phyloP scores from a whole-genome alignment of 306 rosid species.

The Cajanus cajan region DNA sequence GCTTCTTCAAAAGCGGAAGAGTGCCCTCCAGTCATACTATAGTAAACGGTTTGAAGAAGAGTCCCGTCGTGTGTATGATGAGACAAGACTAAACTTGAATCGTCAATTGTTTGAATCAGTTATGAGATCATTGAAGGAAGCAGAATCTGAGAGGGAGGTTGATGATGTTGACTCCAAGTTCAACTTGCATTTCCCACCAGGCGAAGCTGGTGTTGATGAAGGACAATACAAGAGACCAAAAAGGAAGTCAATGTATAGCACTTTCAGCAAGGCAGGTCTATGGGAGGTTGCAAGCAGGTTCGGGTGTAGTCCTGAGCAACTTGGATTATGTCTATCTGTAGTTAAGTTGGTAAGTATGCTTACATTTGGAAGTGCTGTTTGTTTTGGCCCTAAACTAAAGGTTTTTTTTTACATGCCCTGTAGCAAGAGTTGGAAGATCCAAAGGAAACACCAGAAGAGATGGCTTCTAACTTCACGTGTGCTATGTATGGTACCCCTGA shows the following conservation, averaged over 20 bases:
- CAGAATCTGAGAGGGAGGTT: slow-evolving; percentile 95
- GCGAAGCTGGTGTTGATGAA: slow-evolving; percentile 93
- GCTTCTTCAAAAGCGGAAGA: slow-evolving; percentile 90
- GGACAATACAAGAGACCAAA: slow-evolving; percentile 94
- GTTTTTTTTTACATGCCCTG: slow-evolving; percentile 12
- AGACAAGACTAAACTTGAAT: slow-evolving; percentile 67
- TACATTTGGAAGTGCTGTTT: slow-evolving; percentile 30
- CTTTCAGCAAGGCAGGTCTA: slow-evolving; percentile 84
- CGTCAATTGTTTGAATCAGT: slow-evolving; percentile 81
- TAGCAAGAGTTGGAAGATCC: slow-evolving; percentile 97
- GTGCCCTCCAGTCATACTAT: slow-evolving; percentile 78
- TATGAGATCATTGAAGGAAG: slow-evolving; percentile 85
- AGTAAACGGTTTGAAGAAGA: slow-evolving; percentile 85
- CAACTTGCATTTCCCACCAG: slow-evolving; percentile 94
- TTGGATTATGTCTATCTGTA: slow-evolving; percentile 77
- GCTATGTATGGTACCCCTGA: slow-evolving; percentile 84
- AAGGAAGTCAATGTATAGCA: slow-evolving; percentile 75
- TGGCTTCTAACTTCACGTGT: slow-evolving; percentile 93
- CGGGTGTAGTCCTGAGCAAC: slow-evolving; percentile 95
- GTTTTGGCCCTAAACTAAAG: slow-evolving; percentile 16
- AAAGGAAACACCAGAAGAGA: slow-evolving; percentile 94
- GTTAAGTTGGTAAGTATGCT: slow-evolving; percentile 61
- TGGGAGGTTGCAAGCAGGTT: slow-evolving; percentile 97
- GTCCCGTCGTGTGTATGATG: slow-evolving; percentile 75
- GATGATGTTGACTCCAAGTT: slow-evolving; percentile 98